Base-by-base conservation (phyloP, 768 basidiomycete genomes). In the Boletus vinaceobasis region DNA sequence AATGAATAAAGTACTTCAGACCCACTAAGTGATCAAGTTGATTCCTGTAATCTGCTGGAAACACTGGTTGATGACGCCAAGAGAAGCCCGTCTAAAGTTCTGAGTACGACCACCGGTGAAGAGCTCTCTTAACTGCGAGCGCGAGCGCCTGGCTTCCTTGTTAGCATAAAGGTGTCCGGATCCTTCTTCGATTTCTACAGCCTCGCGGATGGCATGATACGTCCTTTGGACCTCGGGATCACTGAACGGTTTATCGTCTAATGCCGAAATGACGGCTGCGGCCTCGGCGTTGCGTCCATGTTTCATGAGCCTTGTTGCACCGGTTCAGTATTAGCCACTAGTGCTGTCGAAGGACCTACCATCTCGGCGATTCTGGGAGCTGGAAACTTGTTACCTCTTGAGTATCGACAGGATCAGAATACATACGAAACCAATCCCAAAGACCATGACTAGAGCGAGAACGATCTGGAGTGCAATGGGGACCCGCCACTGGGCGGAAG, bases 1-100 rank as follows among this genome's bases (percentile, higher is more conserved):
- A 48, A 37, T 1, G n/a, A 17, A 35, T 1, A 40, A 42, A 19
- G 33, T 33, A 62, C 60, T 48, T 55, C 63, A 65, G 27, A 76
- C 81, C 48, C 70, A 82, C 71, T 83, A 86, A 2, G 82, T 85
- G 65, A 87, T 84, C 53, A 86, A 64, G 64, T 84, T 85, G 67
- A 84, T 84, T 7, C 84, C 84, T 6, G 82, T 80, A 31, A 86
- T 84, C 72, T 86, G 85, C 65, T 87, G 84, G 73, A 85, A 86
- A 63, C 82, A 82, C 60, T 87, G 85, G 44, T 79, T 79, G 44
- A 78, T 68, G 21, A 86, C 72, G 3, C 80, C 86, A 43, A 86
- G 64, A 43, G 75, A 65, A 15, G 80, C 79, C 40, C 85, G 73
- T 40, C 83, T 72, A 69, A 86, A 82, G 68, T 87, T 85, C 64